Percentiles rank a stretch among this genome's conserved stretches.
Conservation (phyloP, 768 basidiomycete species). For the Daedaleopsis sinensis region DNA sequence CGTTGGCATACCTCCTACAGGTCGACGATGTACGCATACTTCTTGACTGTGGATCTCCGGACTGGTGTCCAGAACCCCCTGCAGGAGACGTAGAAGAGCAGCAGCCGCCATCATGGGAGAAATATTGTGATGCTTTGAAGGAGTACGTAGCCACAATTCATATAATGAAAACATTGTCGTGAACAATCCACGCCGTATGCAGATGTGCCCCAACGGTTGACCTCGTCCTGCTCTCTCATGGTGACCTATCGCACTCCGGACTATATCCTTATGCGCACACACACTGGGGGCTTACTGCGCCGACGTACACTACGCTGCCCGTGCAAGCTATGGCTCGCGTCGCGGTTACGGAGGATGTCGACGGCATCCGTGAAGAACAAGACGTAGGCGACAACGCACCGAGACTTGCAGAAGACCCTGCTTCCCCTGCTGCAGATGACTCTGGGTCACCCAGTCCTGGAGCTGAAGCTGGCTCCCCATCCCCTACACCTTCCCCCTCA, state of each 20-base stretch:
- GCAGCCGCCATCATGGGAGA: conserved; percentile 50
- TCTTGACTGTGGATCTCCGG: conserved; percentile 92
- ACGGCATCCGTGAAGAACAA: conserved; percentile 77
- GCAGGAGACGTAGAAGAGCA: conserved; percentile 31
- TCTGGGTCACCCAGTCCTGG: conserved; percentile 29
- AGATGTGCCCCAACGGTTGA: conserved; percentile 83
- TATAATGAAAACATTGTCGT: not conserved
- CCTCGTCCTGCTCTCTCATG: conserved; percentile 93
- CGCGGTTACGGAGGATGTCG: conserved; percentile 86
- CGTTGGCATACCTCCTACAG: conserved; percentile 85
- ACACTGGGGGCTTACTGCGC: conserved; percentile 85
- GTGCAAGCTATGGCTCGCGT: conserved; percentile 96
- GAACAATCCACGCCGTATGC: conserved; percentile 3
- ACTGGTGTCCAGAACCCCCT: conserved; percentile 69
- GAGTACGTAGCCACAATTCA: conserved; percentile 49
- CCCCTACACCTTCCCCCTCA: conserved; percentile 4
- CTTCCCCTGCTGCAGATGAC: conserved; percentile 17
- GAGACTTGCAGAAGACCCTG: not conserved
- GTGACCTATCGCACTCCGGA: conserved; percentile 86
- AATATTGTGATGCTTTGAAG: conserved; percentile 67
- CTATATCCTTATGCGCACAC: conserved; percentile 93
- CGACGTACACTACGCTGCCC: conserved; percentile 92
- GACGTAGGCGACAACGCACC: conserved; percentile 51
- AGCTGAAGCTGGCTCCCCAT: conserved; percentile 22
- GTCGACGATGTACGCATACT: conserved; percentile 93